These are phyloP conservation scores for Wallacemonas rigidus DNA, from an alignment of 208 protist genomes.

Conservation along the genomic window DNA sequence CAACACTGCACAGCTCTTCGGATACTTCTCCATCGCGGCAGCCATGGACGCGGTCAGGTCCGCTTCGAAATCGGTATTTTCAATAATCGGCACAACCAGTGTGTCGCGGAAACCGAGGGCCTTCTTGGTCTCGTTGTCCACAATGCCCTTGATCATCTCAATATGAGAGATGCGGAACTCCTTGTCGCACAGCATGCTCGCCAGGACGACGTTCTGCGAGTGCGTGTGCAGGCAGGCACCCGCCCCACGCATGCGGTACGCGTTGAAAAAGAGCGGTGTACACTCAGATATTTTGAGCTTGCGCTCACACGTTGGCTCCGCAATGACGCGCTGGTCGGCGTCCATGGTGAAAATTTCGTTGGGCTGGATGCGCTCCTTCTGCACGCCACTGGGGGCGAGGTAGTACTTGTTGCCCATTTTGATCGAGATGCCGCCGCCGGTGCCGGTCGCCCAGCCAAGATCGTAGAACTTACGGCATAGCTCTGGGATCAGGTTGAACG, in stretches of 20 bases:
- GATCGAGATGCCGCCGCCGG: conserved; percentile 95
- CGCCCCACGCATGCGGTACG: conserved; percentile 82
- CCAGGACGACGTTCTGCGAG: conserved; percentile 77
- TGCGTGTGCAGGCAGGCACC: conserved; percentile 95
- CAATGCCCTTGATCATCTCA: conserved; percentile 96
- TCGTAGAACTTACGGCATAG: conserved; percentile 92
- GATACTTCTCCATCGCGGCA: conserved; percentile 89
- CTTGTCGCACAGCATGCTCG: conserved; percentile 87
- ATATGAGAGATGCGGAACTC: conserved; percentile 95
- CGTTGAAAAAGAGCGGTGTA: conserved; percentile 95
- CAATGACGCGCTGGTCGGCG: conserved; percentile 50
- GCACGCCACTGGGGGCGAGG: conserved; percentile 94
- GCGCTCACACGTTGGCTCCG: conserved; percentile 29
- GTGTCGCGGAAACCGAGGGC: conserved; percentile 80
- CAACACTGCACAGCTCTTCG: conserved; percentile 90
- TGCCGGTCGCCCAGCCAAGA: conserved; percentile 95
- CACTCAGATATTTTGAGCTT: conserved; percentile 90
- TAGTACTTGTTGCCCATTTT: conserved; percentile 76
- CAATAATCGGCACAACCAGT: conserved; percentile 96
- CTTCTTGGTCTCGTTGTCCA: conserved; percentile 43
- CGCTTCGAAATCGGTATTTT: conserved; percentile 90
- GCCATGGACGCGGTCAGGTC: conserved; percentile 80
- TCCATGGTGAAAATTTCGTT: conserved; percentile 94
- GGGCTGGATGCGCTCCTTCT: conserved; percentile 93
- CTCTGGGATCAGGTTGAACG: conserved; percentile 91